Evolutionary conservation across 768 basidiomycete species (phyloP).

Genomic region (Erythrobasidium yunnanense): DNA sequence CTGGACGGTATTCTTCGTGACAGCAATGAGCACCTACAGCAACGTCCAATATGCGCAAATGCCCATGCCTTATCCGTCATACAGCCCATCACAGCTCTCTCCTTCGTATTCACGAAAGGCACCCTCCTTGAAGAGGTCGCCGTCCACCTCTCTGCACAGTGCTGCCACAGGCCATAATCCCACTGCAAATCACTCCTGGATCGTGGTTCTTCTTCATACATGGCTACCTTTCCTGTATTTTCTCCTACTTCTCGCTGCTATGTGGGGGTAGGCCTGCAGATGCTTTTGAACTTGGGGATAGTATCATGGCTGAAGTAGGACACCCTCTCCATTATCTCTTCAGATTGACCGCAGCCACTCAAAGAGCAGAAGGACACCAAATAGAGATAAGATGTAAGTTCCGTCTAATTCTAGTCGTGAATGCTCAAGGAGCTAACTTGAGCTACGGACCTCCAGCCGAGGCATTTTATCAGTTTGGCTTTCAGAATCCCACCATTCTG

Average conservation of each 20-base stretch:
- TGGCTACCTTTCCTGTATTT: neutral
- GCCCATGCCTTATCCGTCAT: too few relatives aligned
- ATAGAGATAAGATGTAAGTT: neutral
- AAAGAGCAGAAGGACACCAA: neutral
- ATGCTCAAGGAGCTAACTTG: neutral
- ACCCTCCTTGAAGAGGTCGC: too few relatives aligned
- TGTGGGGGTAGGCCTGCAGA: neutral
- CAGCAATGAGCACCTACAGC: too few relatives aligned
- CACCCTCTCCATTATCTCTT: neutral
- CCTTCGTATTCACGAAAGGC: too few relatives aligned
- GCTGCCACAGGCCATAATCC: too few relatives aligned
- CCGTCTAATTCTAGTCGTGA: neutral
- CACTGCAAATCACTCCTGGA: neutral
- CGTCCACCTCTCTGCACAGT: too few relatives aligned
- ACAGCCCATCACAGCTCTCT: too few relatives aligned
- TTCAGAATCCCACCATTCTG: neutral
- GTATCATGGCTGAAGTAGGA: neutral
- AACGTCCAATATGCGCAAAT: too few relatives aligned
- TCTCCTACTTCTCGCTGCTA: neutral
- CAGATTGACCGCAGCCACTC: neutral
- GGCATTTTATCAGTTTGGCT: constrained; percentile 3
- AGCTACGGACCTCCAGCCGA: neutral
- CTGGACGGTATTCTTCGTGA: too few relatives aligned
- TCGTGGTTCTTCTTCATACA: neutral
- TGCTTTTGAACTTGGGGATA: neutral